These are phyloP conservation scores for Lasiosphaeria ovina DNA, from an alignment of 495 filamentous ascomycete species.

Conservation along the genomic window DNA sequence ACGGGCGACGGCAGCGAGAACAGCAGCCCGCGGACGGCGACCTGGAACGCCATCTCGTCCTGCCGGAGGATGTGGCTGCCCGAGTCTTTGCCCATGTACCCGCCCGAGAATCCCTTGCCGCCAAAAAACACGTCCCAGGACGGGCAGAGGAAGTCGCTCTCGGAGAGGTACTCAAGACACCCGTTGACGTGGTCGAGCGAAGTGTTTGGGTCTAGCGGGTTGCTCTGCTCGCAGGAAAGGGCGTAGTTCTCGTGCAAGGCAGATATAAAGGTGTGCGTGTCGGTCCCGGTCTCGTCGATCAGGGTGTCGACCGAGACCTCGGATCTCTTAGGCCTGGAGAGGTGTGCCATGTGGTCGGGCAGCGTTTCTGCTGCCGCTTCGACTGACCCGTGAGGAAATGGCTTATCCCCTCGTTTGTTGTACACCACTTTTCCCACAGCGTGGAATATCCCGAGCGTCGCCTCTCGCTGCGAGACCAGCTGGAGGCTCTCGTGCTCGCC, in stretches of 20 bases:
- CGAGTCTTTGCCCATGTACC: slow-evolving; percentile 48
- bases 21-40: slow-evolving; percentile 77
- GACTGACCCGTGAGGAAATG: slow-evolving; percentile 24
- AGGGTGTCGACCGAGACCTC: slow-evolving; percentile 72
- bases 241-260: slow-evolving; percentile 94
- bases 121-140: slow-evolving; percentile 56
- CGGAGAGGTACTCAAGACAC: slow-evolving; percentile 82
- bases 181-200: slow-evolving; percentile 65
- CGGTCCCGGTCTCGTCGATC: slow-evolving; percentile 85
- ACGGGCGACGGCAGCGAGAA: slow-evolving; percentile 85
- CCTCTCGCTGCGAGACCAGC: slow-evolving; percentile 77
- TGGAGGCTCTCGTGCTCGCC: slow-evolving; percentile 71
- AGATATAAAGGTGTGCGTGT: slow-evolving; percentile 83
- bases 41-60: slow-evolving; percentile 88
- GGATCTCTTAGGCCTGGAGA: slow-evolving; percentile 61
- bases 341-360: slow-evolving; percentile 61
- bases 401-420: slow-evolving; percentile 70
- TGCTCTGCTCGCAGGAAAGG: slow-evolving; percentile 69
- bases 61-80: slow-evolving; percentile 75
- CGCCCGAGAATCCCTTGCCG: slow-evolving; percentile 40
- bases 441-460: slow-evolving; percentile 89
- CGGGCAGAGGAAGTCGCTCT: slow-evolving; percentile 76
- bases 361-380: slow-evolving; percentile 44
- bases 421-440: slow-evolving; percentile 93
- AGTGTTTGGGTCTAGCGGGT: slow-evolving; percentile 42